A percentile compares a stretch with the other conserved stretches of the same genome.
phyloP scores from a whole-genome alignment of 257 asterid genomes.

The Solanum gandarillasii region DNA sequence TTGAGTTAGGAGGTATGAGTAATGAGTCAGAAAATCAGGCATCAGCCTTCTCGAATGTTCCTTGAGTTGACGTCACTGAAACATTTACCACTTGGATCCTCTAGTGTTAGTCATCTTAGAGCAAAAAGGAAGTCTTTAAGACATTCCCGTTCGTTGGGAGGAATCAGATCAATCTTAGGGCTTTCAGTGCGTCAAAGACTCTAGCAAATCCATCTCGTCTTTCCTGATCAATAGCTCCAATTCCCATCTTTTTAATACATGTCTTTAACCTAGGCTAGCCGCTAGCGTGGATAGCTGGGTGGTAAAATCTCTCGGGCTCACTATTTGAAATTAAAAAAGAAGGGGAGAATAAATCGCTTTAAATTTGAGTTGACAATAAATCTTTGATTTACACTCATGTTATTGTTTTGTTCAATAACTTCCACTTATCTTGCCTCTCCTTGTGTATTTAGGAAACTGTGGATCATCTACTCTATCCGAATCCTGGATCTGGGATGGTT shows the following conservation, averaged over 20 bases:
- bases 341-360: background rate
- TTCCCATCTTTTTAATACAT: background rate
- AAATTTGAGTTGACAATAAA: background rate
- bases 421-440: constrained; percentile 4
- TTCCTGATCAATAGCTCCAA: background rate
- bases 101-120: background rate
- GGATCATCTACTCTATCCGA: constrained; percentile 93
- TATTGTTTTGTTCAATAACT: background rate
- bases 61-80: background rate
- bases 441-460: constrained; percentile 64
- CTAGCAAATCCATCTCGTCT: background rate
- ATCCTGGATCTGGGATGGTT: constrained; percentile 88
- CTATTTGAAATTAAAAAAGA: background rate
- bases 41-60: background rate
- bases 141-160: background rate
- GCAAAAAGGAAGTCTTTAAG: background rate
- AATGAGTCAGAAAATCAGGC: background rate
- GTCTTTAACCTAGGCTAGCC: background rate
- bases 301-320: background rate
- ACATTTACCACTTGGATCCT: background rate
- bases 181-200: background rate
- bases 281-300: background rate
- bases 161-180: background rate
- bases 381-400: background rate
- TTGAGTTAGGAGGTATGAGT: background rate